phyloP scores from a whole-genome alignment of 495 filamentous ascomycete species.

The Penicillium parvum region DNA sequence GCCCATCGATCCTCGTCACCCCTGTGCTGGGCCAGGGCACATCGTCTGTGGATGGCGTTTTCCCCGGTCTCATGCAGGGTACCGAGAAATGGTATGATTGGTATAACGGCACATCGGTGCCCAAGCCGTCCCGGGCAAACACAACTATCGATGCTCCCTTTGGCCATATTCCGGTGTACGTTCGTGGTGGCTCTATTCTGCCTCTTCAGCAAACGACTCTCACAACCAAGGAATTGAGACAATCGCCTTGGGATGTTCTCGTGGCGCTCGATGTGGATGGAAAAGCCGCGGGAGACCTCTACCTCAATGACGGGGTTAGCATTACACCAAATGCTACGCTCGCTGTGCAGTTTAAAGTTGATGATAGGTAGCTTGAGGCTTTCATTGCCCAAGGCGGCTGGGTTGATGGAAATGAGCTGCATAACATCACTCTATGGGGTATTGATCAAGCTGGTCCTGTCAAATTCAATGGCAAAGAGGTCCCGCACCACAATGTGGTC shows the following conservation, averaged over 20 bases:
- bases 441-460: not conserved
- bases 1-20: constrained; percentile 56
- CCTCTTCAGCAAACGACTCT: constrained; percentile 59
- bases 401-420: not conserved
- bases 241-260: constrained; percentile 3
- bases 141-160: constrained; percentile 61
- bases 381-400: not conserved
- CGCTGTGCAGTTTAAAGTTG: not conserved
- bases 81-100: constrained; percentile 62
- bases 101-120: constrained; percentile 52
- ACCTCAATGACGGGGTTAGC: constrained; percentile 11
- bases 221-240: constrained; percentile 49
- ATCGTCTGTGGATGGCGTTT: constrained; percentile 55
- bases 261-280: constrained; percentile 9
- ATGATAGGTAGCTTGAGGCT: not conserved
- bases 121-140: constrained; percentile 47
- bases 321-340: constrained; percentile 3
- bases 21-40: constrained; percentile 52
- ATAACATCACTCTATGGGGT: not conserved
- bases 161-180: constrained; percentile 63
- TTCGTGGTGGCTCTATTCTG: constrained; percentile 59
- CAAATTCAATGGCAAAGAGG: not conserved
- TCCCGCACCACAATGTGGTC: not conserved
- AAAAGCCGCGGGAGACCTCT: constrained; percentile 8
- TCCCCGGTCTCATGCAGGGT: constrained; percentile 53